These are phyloP conservation scores for Babesia ovis DNA, from an alignment of 169 alveolate species.

Conservation along the genomic window DNA sequence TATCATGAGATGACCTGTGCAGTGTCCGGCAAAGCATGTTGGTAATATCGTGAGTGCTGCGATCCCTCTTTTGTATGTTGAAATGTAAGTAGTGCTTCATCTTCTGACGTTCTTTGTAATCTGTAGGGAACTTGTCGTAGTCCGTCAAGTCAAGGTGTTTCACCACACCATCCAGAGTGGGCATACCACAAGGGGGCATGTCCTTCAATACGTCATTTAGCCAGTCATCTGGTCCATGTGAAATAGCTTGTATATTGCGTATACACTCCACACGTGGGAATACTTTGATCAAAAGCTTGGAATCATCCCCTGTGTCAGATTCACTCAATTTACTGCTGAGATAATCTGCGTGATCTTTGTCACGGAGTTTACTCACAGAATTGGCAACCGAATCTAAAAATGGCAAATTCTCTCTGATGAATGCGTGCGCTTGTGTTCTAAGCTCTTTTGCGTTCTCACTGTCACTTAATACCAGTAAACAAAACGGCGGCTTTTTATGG, in stretches of 20 bases:
- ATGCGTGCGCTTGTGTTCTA: constrained; percentile 38
- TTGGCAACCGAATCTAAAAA: constrained; percentile 48
- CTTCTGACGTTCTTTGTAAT: constrained; percentile 39
- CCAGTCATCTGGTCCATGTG: constrained; percentile 6
- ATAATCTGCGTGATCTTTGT: neutral
- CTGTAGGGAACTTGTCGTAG: constrained; percentile 24
- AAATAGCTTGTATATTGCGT: neutral
- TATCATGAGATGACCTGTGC: constrained; percentile 80
- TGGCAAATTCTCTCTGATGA: constrained; percentile 49
- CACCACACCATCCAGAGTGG: constrained; percentile 42
- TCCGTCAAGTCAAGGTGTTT: constrained; percentile 55
- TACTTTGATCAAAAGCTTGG: constrained; percentile 13
- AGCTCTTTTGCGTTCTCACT: constrained; percentile 23
- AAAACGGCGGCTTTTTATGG: constrained; percentile 30
- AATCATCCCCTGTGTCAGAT: neutral
- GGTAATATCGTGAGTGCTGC: constrained; percentile 89
- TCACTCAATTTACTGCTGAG: neutral
- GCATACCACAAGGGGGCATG: constrained; percentile 18
- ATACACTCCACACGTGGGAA: constrained; percentile 26
- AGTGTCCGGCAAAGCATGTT: constrained; percentile 83
- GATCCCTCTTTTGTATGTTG: constrained; percentile 83
- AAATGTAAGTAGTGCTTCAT: constrained; percentile 71
- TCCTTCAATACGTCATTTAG: constrained; percentile 11
- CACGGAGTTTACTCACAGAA: neutral
- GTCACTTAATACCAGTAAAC: constrained; percentile 8